Base-by-base conservation (phyloP, 1,284 basidiomycete species). In the Leccinum solheimii region DNA sequence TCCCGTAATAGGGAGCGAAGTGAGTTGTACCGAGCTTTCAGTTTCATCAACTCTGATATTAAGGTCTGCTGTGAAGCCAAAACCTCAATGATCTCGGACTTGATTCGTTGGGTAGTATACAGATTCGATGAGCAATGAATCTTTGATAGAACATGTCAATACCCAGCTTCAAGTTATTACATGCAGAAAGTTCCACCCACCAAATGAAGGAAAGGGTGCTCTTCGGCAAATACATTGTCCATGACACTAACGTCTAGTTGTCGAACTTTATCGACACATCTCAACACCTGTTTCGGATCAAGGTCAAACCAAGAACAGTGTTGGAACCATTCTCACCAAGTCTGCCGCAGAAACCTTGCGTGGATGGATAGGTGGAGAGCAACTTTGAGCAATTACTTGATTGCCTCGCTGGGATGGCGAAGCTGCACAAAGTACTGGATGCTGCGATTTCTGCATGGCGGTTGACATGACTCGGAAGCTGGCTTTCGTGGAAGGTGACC, bases 61-160 rank as follows among this genome's bases (percentile, higher is more conserved):
- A 59, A 11, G 45, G 21, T 7, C 34, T 45, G 5, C 53, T 55
- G 16, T 5, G 8, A 36, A 38, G 48, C 40, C 30, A 60, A 34
- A 57, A 57, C 2, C 9, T 52, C 10, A 8, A 53, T 19, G 14
- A 60, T 45, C 40, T 52, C 4, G 11, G 55, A 55, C 32, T 60
- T 53, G 13, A 14, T 36, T 36, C 34, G 13, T 36, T 13, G 13
- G 34, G 34, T 36, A 13, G 34, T 13, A 14, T 14, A 13, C 14
- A 56, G 26, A 43, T 55, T 40, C 8, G 34, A 55, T 23, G 59
- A 56, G 23, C 48, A 56, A 11, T 13, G 49, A 10, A 60, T 56
- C 36, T 60, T 52, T 5, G 21, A 2, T 5, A 13, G 16, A 3
- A 21, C 16, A 13, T 21, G 26, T 55, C n/a, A 60, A 43, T 51